phyloP scores from a whole-genome alignment of 257 asterid species.

The Paulownia fortunei region DNA sequence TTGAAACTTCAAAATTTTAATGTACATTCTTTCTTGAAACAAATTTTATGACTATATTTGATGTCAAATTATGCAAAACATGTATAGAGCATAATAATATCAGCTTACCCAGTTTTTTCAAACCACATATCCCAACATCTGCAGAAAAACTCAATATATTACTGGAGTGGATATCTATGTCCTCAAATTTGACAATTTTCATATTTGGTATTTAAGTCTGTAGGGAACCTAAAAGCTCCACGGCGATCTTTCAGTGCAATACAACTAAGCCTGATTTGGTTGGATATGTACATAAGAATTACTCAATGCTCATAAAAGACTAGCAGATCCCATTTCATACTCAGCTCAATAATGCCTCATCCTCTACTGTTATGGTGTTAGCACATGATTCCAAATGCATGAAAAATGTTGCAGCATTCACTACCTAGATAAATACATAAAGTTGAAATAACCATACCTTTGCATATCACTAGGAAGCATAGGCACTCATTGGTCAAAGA shows the following conservation, averaged over 20 bases:
- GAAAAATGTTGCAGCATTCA: not conserved
- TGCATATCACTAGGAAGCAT: slow-evolving; percentile 1
- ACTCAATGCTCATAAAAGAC: slow-evolving; percentile 4
- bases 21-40: not conserved
- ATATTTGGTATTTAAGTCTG: not conserved
- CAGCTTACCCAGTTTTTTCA: not conserved
- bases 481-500: not conserved
- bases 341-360: not conserved
- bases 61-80: not conserved
- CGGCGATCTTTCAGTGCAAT: not conserved
- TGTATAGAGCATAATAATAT: not conserved
- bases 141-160: not conserved
- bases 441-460: not conserved
- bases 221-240: not conserved
- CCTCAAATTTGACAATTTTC: not conserved
- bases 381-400: not conserved
- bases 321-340: no score
- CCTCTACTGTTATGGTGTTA: not conserved
- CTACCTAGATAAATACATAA: not conserved
- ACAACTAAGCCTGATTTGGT: not conserved
- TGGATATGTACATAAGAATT: not conserved
- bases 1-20: no score
- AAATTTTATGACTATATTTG: not conserved
- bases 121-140: no score
- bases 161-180: not conserved